Evolutionary conservation across 2,329 filamentous ascomycete genomes (phyloP).

Genomic region (Venturia pyrina): DNA sequence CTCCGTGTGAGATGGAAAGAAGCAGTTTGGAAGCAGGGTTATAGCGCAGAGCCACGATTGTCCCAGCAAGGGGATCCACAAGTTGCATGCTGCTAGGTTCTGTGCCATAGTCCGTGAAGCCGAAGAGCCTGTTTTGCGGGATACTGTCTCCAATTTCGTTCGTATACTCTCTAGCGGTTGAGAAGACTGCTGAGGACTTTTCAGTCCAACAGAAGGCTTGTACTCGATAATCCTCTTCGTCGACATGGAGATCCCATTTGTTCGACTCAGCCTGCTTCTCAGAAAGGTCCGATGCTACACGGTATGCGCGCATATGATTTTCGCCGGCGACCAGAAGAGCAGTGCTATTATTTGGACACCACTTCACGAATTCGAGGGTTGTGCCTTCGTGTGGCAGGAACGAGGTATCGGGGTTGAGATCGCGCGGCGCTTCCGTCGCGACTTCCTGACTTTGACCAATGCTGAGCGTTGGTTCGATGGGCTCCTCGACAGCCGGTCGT

Average conservation of each 20-base stretch:
- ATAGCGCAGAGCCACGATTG: constrained; percentile 6
- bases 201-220: constrained; percentile 11
- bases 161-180: background rate
- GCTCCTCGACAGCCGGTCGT: constrained; percentile 27
- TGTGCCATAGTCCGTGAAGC: constrained; percentile 9
- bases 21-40: constrained; percentile 18
- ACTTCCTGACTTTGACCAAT: constrained; percentile 26
- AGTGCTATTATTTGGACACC: constrained; percentile 8
- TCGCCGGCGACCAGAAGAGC: constrained; percentile 8
- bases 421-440: constrained; percentile 13
- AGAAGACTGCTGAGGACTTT: constrained; percentile 2
- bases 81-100: constrained; percentile 5
- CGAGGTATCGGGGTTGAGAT: constrained; percentile 17
- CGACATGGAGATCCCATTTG: background rate
- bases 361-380: constrained; percentile 7
- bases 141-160: constrained; percentile 9
- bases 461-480: constrained; percentile 27
- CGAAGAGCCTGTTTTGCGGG: background rate
- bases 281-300: background rate
- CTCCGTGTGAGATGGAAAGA: constrained; percentile 14
- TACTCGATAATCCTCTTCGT: constrained; percentile 5
- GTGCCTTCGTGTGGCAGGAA: background rate
- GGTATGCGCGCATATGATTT: constrained; percentile 9
- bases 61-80: constrained; percentile 5
- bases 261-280: background rate